Percentiles rank a stretch among this genome's conserved stretches.
Conservation (phyloP, 78 protist species). For the Dictyostelium capitatum region DNA sequence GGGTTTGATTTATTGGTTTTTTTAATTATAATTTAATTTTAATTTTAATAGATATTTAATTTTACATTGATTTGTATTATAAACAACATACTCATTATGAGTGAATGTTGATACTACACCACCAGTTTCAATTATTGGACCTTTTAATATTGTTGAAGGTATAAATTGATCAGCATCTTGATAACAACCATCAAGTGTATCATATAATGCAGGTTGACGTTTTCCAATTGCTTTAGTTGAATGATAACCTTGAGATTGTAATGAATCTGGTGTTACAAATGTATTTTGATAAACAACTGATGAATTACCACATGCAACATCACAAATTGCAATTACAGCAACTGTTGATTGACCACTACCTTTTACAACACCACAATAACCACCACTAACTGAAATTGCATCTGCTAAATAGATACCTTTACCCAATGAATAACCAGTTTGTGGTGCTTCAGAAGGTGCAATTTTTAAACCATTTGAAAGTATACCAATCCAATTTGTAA, state of each 20-base stretch:
- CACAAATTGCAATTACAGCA: slow-evolving; percentile 56
- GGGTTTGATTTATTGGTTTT: neutral
- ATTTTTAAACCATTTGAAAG: slow-evolving; percentile 89
- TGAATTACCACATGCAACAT: slow-evolving; percentile 75
- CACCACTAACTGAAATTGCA: neutral
- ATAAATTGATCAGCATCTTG: neutral
- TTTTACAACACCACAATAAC: slow-evolving; percentile 43
- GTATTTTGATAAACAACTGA: slow-evolving; percentile 11
- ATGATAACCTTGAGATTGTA: slow-evolving; percentile 27
- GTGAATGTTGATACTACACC: neutral
- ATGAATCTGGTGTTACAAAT: slow-evolving; percentile 51
- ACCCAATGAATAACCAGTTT: slow-evolving; percentile 95
- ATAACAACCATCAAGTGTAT: neutral
- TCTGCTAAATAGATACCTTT: slow-evolving; percentile 97
- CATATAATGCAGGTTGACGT: slow-evolving; percentile 53
- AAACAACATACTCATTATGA: slow-evolving; percentile 72
- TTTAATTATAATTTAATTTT: neutral
- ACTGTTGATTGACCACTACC: neutral
- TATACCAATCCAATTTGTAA: slow-evolving; percentile 92
- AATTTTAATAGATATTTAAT: slow-evolving; percentile 26
- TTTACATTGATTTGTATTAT: slow-evolving; percentile 42
- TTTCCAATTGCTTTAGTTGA: slow-evolving; percentile 78
- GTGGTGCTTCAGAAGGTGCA: slow-evolving; percentile 96
- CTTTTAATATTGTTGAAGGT: neutral
- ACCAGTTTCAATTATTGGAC: slow-evolving; percentile 28